Conservation (phyloP, 768 basidiomycete genomes). For the Calocybe gangraenosa region DNA sequence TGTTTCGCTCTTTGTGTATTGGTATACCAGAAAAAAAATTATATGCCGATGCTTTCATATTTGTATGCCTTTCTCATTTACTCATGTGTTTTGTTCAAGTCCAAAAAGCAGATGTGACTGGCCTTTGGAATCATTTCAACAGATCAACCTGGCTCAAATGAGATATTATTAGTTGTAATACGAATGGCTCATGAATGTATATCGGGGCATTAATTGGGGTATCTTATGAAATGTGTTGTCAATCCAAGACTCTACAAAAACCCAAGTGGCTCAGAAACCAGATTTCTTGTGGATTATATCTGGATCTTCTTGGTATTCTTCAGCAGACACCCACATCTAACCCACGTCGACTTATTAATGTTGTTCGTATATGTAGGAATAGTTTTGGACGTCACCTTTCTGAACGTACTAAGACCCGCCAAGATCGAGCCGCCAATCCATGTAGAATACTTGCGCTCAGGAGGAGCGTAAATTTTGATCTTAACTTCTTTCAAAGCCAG, state of each 20-base stretch:
- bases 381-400: slow-evolving; percentile 66
- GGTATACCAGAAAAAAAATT: no score
- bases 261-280: slow-evolving; percentile 53
- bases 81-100: no score
- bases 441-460: slow-evolving; percentile 97
- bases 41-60: no score
- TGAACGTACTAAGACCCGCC: slow-evolving; percentile 94
- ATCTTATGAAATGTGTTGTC: not conserved
- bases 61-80: no score
- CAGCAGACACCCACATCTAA: slow-evolving; percentile 99
- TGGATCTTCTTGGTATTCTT: slow-evolving; percentile 99
- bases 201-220: not conserved
- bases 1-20: slow-evolving; percentile 4
- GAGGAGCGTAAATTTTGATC: slow-evolving; percentile 98
- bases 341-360: slow-evolving; percentile 10
- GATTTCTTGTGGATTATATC: slow-evolving; percentile 97
- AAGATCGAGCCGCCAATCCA: slow-evolving; percentile 98
- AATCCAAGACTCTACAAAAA: no score
- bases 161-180: no score
- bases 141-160: no score
- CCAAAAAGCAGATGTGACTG: no score
- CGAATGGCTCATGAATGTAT: no score
- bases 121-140: no score
- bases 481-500: slow-evolving; percentile 93
- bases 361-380: not conserved